A percentile compares a stretch with the other conserved stretches of the same genome.
Evolutionary conservation across 345 rosid genomes (phyloP).

Genomic region (Pseudoturritis turrita): DNA sequence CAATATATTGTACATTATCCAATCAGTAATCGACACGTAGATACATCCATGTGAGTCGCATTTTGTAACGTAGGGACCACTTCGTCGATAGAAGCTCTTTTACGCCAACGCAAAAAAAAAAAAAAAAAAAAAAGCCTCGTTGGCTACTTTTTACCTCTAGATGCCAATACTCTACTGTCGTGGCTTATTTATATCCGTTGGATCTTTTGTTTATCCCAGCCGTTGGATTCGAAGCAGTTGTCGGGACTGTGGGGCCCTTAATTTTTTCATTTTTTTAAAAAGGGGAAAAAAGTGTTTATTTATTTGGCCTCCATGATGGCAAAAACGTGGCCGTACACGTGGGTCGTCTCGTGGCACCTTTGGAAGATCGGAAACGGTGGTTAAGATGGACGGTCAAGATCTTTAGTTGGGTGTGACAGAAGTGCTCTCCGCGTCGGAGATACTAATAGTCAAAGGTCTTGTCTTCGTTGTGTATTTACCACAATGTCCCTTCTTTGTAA

Average conservation of each 20-base stretch:
- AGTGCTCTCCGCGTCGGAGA: conserved; percentile 38
- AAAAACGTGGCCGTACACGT: conserved; percentile 33
- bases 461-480: conserved; percentile 4
- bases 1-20: not conserved
- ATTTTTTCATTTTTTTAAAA: not conserved
- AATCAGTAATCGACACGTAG: not conserved
- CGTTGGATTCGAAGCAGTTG: conserved; percentile 25
- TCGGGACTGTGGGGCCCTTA: conserved; percentile 14
- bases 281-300: not conserved
- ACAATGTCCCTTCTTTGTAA: not conserved
- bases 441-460: conserved; percentile 24
- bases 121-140: conserved; percentile 9
- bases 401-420: not conserved
- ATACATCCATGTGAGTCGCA: conserved; percentile 28
- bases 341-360: conserved; percentile 28
- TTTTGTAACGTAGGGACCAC: conserved; percentile 21
- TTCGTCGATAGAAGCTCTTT: conserved; percentile 30
- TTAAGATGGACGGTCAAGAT: conserved; percentile 25
- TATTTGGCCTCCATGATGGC: conserved; percentile 28
- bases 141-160: conserved; percentile 3
- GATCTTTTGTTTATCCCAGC: conserved; percentile 27
- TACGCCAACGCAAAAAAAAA: conserved; percentile 24
- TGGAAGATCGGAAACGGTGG: conserved; percentile 20
- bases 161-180: conserved; percentile 23
- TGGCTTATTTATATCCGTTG: conserved; percentile 14